phyloP scores from a whole-genome alignment of 768 basidiomycete genomes.

The Rubroboletus pulcherrimus region DNA sequence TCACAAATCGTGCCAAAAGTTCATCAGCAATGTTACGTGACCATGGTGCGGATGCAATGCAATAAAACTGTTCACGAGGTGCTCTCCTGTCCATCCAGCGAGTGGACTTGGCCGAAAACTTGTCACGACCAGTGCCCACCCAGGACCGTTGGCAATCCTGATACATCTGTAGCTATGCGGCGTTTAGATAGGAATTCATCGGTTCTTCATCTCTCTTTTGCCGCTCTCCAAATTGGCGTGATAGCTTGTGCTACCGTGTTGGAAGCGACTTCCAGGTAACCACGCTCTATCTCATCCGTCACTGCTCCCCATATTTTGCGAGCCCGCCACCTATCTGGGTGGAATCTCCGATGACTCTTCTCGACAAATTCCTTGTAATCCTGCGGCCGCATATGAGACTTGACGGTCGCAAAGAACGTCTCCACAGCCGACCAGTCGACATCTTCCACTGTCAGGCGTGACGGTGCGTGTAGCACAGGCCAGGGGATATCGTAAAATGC shows the following conservation, averaged over 20 bases:
- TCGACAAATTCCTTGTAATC: slow-evolving; percentile 66
- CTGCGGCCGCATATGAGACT: slow-evolving; percentile 48
- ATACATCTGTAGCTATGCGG: background rate
- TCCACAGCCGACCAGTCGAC: slow-evolving; percentile 72
- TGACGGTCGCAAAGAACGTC: slow-evolving; percentile 58
- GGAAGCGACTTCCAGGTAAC: slow-evolving; percentile 63
- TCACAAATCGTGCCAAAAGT: no score
- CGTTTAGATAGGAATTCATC: background rate
- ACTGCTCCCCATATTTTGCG: slow-evolving; percentile 58
- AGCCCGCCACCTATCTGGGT: slow-evolving; percentile 77
- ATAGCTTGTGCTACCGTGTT: slow-evolving; percentile 73
- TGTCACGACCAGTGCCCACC: no score
- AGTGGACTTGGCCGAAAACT: no score
- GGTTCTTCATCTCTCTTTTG: slow-evolving; percentile 28
- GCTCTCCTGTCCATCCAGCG: no score
- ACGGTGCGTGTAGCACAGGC: slow-evolving; percentile 62
- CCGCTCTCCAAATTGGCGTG: slow-evolving; percentile 61
- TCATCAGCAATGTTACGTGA: no score
- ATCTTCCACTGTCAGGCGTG: slow-evolving; percentile 53
- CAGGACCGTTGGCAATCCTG: no score
- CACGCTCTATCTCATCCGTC: slow-evolving; percentile 52
- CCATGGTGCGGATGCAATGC: no score
- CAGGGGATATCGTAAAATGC: slow-evolving; percentile 66
- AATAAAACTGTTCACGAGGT: no score
- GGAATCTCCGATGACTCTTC: slow-evolving; percentile 70